These are phyloP conservation scores for Phoma herbarum DNA, from an alignment of 2,329 filamentous ascomycete species.

Conservation along the genomic window DNA sequence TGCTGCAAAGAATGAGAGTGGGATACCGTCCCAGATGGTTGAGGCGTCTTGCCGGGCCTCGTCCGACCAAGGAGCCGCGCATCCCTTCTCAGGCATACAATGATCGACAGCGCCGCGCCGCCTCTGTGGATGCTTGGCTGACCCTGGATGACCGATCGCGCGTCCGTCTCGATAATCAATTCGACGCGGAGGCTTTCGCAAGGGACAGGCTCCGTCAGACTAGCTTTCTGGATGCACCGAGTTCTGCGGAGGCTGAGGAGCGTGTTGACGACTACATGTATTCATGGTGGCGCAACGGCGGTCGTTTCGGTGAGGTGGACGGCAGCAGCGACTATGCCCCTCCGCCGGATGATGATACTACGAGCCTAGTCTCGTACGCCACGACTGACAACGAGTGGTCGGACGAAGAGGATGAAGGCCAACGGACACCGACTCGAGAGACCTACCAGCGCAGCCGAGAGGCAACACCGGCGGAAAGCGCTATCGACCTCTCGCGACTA, in stretches of 20 bases:
- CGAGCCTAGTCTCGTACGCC: conserved; percentile 78
- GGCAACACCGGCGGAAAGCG: conserved; percentile 61
- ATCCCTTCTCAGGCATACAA: conserved; percentile 8
- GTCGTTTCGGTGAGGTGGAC: conserved; percentile 85
- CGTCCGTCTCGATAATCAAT: conserved; percentile 41
- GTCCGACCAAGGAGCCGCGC: conserved; percentile 32
- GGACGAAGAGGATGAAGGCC: conserved; percentile 56
- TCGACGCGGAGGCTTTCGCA: conserved; percentile 84
- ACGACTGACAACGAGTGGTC: conserved; percentile 55
- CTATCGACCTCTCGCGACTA: conserved; percentile 72
- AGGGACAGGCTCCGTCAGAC: conserved; percentile 65
- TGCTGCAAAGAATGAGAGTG: conserved; percentile 68
- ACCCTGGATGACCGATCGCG: conserved; percentile 37
- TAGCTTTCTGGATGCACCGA: conserved; percentile 37
- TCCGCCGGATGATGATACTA: conserved; percentile 71
- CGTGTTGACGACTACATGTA: conserved; percentile 80
- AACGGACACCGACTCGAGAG: conserved; percentile 77
- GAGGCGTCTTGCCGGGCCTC: conserved; percentile 59
- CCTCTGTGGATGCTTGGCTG: conserved; percentile 33
- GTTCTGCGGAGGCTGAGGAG: conserved; percentile 61
- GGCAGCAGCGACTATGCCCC: conserved; percentile 80
- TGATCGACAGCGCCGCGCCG: conserved; percentile 16
- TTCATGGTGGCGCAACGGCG: conserved; percentile 82
- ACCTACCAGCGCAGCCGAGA: conserved; percentile 62
- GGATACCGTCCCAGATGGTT: conserved; percentile 71